phyloP scores from a whole-genome alignment of 495 filamentous ascomycete genomes.

The Cercophora samala region DNA sequence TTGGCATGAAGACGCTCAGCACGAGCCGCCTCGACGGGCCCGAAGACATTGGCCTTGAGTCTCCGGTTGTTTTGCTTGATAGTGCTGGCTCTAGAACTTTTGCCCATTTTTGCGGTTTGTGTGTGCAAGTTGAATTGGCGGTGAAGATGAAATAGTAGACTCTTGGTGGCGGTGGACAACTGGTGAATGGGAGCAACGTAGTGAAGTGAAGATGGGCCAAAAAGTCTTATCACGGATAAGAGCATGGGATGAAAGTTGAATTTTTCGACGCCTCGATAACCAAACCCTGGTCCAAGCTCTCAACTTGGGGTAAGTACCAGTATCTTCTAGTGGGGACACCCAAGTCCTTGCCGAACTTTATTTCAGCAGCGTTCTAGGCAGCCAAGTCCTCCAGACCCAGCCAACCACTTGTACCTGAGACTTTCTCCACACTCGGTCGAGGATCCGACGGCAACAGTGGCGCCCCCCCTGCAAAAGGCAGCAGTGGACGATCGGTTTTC shows the following conservation, averaged over 20 bases:
- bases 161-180: neutral
- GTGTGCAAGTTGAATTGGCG: neutral
- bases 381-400: constrained; percentile 1
- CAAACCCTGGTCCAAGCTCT: constrained; percentile 1
- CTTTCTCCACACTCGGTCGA: constrained; percentile 4
- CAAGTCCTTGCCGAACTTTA: neutral
- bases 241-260: constrained; percentile 7
- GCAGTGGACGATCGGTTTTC: constrained; percentile 21
- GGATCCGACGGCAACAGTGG: neutral
- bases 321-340: neutral
- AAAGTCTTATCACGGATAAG: neutral
- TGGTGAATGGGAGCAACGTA: neutral
- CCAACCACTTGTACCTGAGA: constrained; percentile 1
- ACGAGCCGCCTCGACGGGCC: constrained; percentile 70
- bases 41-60: constrained; percentile 74
- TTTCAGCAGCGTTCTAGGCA: neutral
- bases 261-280: constrained; percentile 6
- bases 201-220: constrained; percentile 1
- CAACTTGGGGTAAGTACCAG: neutral
- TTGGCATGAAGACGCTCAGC: constrained; percentile 76
- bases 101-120: constrained; percentile 63
- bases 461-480: constrained; percentile 9
- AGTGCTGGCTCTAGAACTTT: constrained; percentile 68
- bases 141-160: neutral
- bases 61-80: constrained; percentile 74